Evolutionary conservation across 306 rosid genomes (phyloP).

Genomic region (Malus fusca): DNA sequence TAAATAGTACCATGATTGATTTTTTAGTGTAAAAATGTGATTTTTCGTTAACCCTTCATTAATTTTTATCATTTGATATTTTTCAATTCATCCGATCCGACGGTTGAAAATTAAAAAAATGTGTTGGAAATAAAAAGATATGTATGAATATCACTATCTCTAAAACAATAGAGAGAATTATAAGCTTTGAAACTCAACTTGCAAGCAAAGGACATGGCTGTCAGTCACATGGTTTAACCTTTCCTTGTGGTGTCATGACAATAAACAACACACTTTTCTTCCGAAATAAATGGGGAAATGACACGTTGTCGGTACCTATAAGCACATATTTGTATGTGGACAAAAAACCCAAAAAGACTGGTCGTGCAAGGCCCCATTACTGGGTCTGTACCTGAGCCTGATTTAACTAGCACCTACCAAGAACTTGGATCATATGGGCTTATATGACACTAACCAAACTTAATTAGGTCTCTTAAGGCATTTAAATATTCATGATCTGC

Average conservation of each 20-base stretch:
- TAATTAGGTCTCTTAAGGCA: neutral
- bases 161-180: neutral
- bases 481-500: no score
- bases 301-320: slow-evolving; percentile 32
- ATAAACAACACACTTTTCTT: slow-evolving; percentile 1
- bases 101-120: no score
- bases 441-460: neutral
- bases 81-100: no score
- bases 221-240: slow-evolving; percentile 46
- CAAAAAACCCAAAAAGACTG: neutral
- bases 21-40: no score
- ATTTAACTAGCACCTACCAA: neutral
- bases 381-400: neutral
- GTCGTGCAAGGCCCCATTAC: slow-evolving; percentile 9
- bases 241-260: neutral
- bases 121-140: no score
- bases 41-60: no score
- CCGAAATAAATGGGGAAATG: slow-evolving; percentile 25
- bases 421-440: neutral
- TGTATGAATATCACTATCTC: no score
- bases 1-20: no score
- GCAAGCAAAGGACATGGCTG: slow-evolving; percentile 31
- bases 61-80: no score
- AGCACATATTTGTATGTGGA: slow-evolving; percentile 12
- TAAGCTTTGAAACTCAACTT: neutral